Conservation (phyloP, 2,329 filamentous ascomycete species). For the Nigrospora oryzae region DNA sequence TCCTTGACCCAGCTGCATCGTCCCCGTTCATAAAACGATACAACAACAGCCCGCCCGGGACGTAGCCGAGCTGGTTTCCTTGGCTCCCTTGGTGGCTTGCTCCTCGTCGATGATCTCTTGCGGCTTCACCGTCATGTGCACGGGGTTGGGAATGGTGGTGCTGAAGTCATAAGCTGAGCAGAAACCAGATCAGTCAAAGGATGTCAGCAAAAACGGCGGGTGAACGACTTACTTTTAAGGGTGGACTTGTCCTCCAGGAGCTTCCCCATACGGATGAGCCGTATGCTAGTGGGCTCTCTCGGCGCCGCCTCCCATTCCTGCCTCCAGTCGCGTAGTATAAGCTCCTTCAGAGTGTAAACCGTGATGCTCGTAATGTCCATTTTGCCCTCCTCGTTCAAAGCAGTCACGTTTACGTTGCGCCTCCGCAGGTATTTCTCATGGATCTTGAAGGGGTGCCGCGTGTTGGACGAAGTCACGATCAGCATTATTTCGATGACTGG, state of each 20-base stretch:
- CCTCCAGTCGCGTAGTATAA: slow-evolving; percentile 89
- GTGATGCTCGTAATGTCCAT: slow-evolving; percentile 83
- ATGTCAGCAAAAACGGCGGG: neutral
- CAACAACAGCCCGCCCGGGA: slow-evolving; percentile 18
- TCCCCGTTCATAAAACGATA: slow-evolving; percentile 20
- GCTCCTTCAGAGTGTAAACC: slow-evolving; percentile 86
- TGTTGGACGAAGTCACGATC: slow-evolving; percentile 66
- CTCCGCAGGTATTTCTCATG: slow-evolving; percentile 79
- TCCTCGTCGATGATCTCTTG: slow-evolving; percentile 64
- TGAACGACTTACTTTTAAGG: slow-evolving; percentile 60
- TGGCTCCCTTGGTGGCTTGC: slow-evolving; percentile 52
- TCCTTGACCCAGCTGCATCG: no score
- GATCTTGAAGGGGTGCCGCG: slow-evolving; percentile 82
- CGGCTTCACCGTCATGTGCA: slow-evolving; percentile 72
- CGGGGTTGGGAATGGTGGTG: slow-evolving; percentile 54
- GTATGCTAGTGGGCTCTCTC: slow-evolving; percentile 78
- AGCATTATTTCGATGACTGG: slow-evolving; percentile 68
- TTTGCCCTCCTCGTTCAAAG: slow-evolving; percentile 46
- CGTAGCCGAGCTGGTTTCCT: slow-evolving; percentile 22
- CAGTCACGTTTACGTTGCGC: slow-evolving; percentile 69
- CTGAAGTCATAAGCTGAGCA: slow-evolving; percentile 58
- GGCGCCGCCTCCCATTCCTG: slow-evolving; percentile 86
- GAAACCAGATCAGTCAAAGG: neutral
- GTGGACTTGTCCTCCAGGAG: slow-evolving; percentile 81
- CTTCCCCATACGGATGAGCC: slow-evolving; percentile 86